Base-by-base conservation (phyloP, 2,329 filamentous ascomycete species). In the Aspergillus jensenii region DNA sequence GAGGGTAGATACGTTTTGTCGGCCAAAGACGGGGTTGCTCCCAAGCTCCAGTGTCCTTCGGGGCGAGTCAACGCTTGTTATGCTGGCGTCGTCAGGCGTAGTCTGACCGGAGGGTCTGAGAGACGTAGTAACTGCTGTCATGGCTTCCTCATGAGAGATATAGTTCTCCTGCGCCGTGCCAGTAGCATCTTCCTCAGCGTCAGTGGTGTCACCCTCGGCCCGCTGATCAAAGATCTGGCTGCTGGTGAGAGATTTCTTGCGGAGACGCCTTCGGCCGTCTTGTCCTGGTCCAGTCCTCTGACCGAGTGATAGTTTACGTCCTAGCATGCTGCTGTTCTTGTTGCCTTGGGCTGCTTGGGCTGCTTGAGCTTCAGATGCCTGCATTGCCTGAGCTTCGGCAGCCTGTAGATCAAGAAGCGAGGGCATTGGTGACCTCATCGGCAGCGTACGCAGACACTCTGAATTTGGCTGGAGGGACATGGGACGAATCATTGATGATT, bases 221-320 rank as follows among this genome's bases (percentile, higher is more conserved):
- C 11, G 14, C 44, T 19, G 21, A 9, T 47, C 44, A 15, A 33
- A n/a, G 6, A 33, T n/a, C 25, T 47, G 44, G 23, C 44, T 47
- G 8, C 17, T 31, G 23, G 7, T 27, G 15, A 17, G 44, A 2
- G 44, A 47, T 15, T 33, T 31, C 15, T 47, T 47, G 23, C 15
- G 23, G 12, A 47, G 44, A 15, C 23, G 21, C 6, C 31, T 19
- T 1, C 44, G 17, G 11, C 43, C 41, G 17, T 11, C 15, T 3
- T 77, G 72, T 17, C 74, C 76, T 35, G 77, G 77, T 0, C 75
- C 74, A 27, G 74, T 70, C 19, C 75, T 69, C 8, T 75, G 71
- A 49, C 76, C 76, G 12, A 78, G 71, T 3, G 76, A 75, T 7
- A 76, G 57, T 33, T 74, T 72, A 31, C 73, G 69, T 6, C 44